Conservation (phyloP, 257 asterid genomes). For the Handroanthus guayacan region DNA sequence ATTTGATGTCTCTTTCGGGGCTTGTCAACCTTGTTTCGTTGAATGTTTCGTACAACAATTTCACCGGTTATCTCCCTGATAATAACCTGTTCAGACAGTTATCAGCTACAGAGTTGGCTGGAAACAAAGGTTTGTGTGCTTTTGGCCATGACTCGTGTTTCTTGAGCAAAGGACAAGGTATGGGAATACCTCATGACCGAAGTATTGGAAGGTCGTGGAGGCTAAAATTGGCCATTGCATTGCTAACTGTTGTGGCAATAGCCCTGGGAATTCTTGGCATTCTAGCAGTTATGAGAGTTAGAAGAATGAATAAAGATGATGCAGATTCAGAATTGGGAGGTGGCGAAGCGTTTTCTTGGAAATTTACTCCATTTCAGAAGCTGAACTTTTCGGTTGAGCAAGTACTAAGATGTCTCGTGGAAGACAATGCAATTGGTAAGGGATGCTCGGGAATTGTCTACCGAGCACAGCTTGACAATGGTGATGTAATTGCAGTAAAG, state of each 20-base stretch:
- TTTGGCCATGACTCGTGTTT: constrained; percentile 68
- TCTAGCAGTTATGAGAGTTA: constrained; percentile 55
- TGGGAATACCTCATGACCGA: constrained; percentile 30
- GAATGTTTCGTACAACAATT: constrained; percentile 71
- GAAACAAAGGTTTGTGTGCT: constrained; percentile 66
- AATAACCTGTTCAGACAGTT: constrained; percentile 76
- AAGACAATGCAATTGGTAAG: constrained; percentile 70
- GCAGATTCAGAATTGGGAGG: constrained; percentile 61
- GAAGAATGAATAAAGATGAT: constrained; percentile 53
- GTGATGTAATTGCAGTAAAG: constrained; percentile 73
- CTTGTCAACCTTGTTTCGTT: constrained; percentile 71
- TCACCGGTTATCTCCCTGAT: constrained; percentile 78
- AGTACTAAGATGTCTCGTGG: constrained; percentile 63
- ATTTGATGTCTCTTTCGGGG: constrained; percentile 58
- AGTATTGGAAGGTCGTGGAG: constrained; percentile 51
- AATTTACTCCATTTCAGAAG: constrained; percentile 78
- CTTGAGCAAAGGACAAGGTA: constrained; percentile 45
- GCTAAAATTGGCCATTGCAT: constrained; percentile 60
- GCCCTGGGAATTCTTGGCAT: constrained; percentile 63
- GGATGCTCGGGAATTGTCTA: constrained; percentile 83
- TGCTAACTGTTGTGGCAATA: constrained; percentile 50
- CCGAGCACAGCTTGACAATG: constrained; percentile 62
- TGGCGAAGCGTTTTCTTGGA: constrained; percentile 55
- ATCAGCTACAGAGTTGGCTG: constrained; percentile 59
- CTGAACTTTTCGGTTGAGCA: constrained; percentile 61